These are phyloP conservation scores for Neohortaea acidophila DNA, from an alignment of 495 filamentous ascomycete species.

Conservation along the genomic window DNA sequence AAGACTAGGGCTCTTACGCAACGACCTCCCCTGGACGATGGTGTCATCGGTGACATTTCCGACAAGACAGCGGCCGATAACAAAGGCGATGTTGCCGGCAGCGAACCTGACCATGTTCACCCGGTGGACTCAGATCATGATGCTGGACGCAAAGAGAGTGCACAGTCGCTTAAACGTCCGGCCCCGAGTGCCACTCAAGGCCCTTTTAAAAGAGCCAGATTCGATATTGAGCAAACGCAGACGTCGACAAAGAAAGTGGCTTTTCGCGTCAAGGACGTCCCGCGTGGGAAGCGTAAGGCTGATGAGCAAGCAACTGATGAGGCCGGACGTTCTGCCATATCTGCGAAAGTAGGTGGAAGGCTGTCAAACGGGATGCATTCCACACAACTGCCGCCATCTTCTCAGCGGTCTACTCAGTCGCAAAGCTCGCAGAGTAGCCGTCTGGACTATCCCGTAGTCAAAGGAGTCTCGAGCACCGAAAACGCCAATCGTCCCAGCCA, in stretches of 20 bases:
- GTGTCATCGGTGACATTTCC: not conserved
- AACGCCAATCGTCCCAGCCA: no score
- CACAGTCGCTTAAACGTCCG: constrained; percentile 9
- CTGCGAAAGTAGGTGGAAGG: no score
- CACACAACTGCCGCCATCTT: constrained; percentile 6
- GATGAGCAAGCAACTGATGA: no score
- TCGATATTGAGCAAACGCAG: not conserved
- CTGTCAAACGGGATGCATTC: constrained; percentile 1
- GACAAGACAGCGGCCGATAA: no score
- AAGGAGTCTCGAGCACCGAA: no score
- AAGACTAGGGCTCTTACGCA: constrained; percentile 14
- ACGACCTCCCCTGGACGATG: constrained; percentile 8
- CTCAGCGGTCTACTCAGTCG: constrained; percentile 18
- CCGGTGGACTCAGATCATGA: no score
- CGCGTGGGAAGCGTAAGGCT: not conserved
- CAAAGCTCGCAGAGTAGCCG: constrained; percentile 22
- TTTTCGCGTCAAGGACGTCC: constrained; percentile 9
- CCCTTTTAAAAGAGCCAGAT: constrained; percentile 11
- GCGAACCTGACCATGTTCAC: no score
- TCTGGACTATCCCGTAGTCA: constrained; percentile 61
- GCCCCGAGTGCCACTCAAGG: constrained; percentile 4
- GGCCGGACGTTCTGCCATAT: no score
- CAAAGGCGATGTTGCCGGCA: no score
- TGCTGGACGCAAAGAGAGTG: not conserved
- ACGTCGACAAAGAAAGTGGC: constrained; percentile 3